These are phyloP conservation scores for Solanum bulbocastanum DNA, from an alignment of 257 asterid genomes.

Conservation along the genomic window DNA sequence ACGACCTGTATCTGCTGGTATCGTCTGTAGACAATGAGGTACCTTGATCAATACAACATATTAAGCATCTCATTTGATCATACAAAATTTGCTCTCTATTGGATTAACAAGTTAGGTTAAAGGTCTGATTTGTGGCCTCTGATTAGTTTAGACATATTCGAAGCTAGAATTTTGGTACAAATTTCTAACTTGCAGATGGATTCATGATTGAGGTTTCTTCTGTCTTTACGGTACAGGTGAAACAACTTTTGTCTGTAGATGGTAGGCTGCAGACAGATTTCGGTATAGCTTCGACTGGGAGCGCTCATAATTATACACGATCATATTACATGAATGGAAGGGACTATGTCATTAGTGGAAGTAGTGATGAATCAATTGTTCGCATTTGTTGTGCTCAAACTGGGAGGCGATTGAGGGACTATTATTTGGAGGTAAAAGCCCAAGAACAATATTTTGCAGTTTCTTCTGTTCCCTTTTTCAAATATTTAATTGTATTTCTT, in stretches of 20 bases:
- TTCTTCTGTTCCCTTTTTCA: not conserved
- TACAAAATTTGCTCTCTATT: not conserved
- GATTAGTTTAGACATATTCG: not conserved
- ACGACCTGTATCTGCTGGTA: conserved; percentile 71
- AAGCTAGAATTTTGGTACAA: not conserved
- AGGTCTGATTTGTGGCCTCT: not conserved
- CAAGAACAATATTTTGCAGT: not conserved
- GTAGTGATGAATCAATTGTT: conserved; percentile 55
- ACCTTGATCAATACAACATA: not conserved
- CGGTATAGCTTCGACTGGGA: conserved; percentile 60
- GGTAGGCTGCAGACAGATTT: conserved; percentile 62
- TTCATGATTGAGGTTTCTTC: not conserved
- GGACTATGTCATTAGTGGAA: conserved; percentile 75
- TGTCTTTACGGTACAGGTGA: conserved; percentile 33
- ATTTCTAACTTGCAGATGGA: not conserved
- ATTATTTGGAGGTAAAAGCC: conserved; percentile 45
- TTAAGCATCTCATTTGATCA: not conserved
- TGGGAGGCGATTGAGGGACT: conserved; percentile 57
- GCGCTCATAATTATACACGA: conserved; percentile 66
- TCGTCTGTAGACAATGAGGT: conserved; percentile 94
- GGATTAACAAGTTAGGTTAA: not conserved
- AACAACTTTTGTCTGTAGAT: conserved; percentile 64
- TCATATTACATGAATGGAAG: conserved; percentile 79
- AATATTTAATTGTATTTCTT: not conserved
- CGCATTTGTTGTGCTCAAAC: conserved; percentile 72